Percentiles rank a stretch among this genome's conserved stretches.
These are phyloP conservation scores for Moniliophthora roreri DNA, from an alignment of 1,284 basidiomycete genomes.

Conservation along the genomic window DNA sequence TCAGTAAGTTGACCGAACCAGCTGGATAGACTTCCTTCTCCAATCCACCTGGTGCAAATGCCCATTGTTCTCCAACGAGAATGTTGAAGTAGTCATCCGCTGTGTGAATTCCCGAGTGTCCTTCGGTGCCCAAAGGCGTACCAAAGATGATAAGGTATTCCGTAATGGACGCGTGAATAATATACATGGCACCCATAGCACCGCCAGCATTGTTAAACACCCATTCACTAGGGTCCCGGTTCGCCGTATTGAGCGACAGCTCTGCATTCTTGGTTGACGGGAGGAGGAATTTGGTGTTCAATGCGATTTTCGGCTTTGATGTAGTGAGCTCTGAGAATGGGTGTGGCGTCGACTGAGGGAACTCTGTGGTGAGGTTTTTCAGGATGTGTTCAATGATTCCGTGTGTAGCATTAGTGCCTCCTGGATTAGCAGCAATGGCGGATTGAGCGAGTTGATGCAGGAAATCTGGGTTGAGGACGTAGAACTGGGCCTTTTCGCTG, in stretches of 20 bases:
- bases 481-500: conserved; percentile 52
- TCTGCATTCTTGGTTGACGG: no score
- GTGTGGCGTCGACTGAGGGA: conserved; percentile 39
- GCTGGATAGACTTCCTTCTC: conserved; percentile 83
- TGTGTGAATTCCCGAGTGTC: conserved; percentile 91
- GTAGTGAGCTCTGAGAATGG: no score
- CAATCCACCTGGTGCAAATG: conserved; percentile 79
- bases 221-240: conserved; percentile 67
- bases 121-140: conserved; percentile 94
- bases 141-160: conserved; percentile 97
- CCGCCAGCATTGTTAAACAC: conserved; percentile 98
- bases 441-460: conserved; percentile 69
- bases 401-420: conserved; percentile 44
- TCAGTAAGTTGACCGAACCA: conserved; percentile 84
- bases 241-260: no score
- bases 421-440: conserved; percentile 62
- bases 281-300: conserved; percentile 52
- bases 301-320: conserved; percentile 32
- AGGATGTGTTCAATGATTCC: conserved; percentile 80
- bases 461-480: conserved; percentile 67
- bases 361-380: conserved; percentile 67
- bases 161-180: conserved; percentile 92
- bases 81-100: conserved; percentile 99
- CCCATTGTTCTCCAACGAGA: conserved; percentile 90
- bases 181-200: conserved; percentile 98